Evolutionary conservation across 441 rosid species (phyloP), one percentile per base, ranked within the genome.

Genomic region (Populus hybrid): DNA sequence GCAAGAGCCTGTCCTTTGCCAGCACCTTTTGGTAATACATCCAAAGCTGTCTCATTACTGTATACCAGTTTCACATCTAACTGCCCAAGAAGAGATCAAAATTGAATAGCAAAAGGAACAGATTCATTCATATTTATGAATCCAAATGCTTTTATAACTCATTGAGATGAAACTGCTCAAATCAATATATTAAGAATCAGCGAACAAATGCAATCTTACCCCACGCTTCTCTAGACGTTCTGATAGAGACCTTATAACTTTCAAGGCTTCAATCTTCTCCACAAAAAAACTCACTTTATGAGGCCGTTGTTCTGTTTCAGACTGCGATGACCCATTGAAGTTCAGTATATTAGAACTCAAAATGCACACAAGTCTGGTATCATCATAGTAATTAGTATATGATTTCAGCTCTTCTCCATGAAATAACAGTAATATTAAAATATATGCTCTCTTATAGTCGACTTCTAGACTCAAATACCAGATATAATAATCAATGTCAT

Each of bases 1-100:
- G 94, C 91, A 78, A 94, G 95, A 67, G 98, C 99, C 80, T 95
- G 92, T 73, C 99, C 99, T 87, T 95, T 95, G 40, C 97, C 99
- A 11, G 97, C 98, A 89, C 93, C 91, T 87, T 90, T 90, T 71
- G 98, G 93, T 79, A 95, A 85, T 63, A 95, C 86, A 81, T 95
- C 98, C 84, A 94, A 85, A 83, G 91, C 99, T 81, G 85, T 90
- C 53, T 94, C 98, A 64, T 92, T 92, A 82, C 98, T 92, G 82
- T 92, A 95, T 59, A 95, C 88, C 38, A 95, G 87, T 79, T 95
- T 95, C 74, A 91, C 94, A 83, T 91, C 94, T 89, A 95, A 83
- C 99, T 95, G 90, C 72, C 72, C 76, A 75, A 68, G 53, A 83
- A 42, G 63, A 66, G 50, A 75, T 28, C 32, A 53, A 80, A 23